Evolutionary conservation across 1,284 basidiomycete species (phyloP), one percentile per base, ranked within the genome.

Genomic region (Baeospora myosura): DNA sequence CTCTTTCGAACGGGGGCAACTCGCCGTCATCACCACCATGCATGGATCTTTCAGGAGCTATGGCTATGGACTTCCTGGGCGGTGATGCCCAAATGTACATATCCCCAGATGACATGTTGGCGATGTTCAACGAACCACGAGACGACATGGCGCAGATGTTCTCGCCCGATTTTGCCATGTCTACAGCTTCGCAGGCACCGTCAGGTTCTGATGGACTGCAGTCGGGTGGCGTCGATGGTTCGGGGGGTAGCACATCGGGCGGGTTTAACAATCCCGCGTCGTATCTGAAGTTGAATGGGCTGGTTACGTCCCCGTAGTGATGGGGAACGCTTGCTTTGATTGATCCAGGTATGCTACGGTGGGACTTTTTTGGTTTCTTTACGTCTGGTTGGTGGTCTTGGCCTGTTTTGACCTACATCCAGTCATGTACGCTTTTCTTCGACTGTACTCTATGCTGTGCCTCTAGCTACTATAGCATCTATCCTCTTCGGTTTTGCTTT

Each of bases 1-100:
- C 33, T 4, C 33, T 16, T 20, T 20, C 18, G n/a, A n/a, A n/a
- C 18, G 33, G 33, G 16, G 42, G 6, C 41, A 22, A 14, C 20
- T 28, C 41, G 7, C n/a, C 44, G 45, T 43, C 38, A 40, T 34
- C 46, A 34, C 41, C 56, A 25, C 40, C 55, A 28, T 63, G 59
- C 42, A 55, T 64, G 57, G 62, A 61, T 49, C 44, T 58, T 3
- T 50, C 55, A 25, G 53, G 14, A 38, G 29, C 14, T 30, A 34
- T 2, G 18, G 29, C 25, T 24, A 57, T 65, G 56, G 62, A 65
- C 40, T 59, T 66, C 51, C 58, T 65, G 41, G 53, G 61, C 42
- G 64, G 63, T 25, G 67, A 69, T 40, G 40, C 60, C 11, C 59
- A 65, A 42, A 59, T 71, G 58, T 72, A 68, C 46, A 62, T 69